A percentile compares a stretch with the other conserved stretches of the same genome.
These are phyloP conservation scores for Termitomyces sp. DNA, from an alignment of 768 basidiomycete genomes.

Conservation along the genomic window DNA sequence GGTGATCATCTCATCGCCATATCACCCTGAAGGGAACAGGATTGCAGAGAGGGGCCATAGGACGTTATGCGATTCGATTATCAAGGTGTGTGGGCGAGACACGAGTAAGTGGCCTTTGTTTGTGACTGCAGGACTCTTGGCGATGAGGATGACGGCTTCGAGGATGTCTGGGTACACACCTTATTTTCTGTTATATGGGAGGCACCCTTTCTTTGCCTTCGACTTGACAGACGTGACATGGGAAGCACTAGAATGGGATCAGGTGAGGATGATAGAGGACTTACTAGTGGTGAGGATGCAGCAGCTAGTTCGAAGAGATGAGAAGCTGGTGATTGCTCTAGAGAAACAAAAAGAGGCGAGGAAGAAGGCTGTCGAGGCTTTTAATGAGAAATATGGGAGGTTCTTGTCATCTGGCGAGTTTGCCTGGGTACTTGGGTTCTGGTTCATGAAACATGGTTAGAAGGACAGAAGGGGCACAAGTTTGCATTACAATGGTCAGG, in stretches of 20 bases:
- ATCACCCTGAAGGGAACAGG: conserved; percentile 28
- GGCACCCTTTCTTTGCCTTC: conserved; percentile 13
- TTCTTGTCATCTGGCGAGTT: conserved; percentile 16
- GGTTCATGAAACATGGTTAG: conserved; percentile 24
- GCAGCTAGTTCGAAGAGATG: neutral
- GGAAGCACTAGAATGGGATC: too few relatives aligned
- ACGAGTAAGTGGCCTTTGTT: conserved; percentile 21
- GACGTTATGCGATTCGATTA: conserved; percentile 12
- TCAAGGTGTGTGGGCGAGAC: too few relatives aligned
- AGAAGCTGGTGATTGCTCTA: conserved; percentile 11
- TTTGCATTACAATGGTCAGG: neutral
- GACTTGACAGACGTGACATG: conserved; percentile 19
- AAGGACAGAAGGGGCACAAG: conserved; percentile 24
- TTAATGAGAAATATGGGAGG: conserved; percentile 1
- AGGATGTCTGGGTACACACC: conserved; percentile 18
- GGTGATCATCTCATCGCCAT: too few relatives aligned
- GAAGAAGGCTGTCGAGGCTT: conserved; percentile 10
- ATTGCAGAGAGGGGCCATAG: conserved; percentile 25
- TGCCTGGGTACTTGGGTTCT: conserved; percentile 25
- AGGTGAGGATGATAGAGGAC: too few relatives aligned
- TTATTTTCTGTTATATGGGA: neutral
- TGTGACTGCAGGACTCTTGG: conserved; percentile 20
- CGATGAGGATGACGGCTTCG: conserved; percentile 20
- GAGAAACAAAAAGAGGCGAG: conserved; percentile 6
- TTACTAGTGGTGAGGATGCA: neutral